These are phyloP conservation scores for Entomortierella parvispora DNA, from an alignment of 192 early-diverging fungal genomes.

Conservation along the genomic window DNA sequence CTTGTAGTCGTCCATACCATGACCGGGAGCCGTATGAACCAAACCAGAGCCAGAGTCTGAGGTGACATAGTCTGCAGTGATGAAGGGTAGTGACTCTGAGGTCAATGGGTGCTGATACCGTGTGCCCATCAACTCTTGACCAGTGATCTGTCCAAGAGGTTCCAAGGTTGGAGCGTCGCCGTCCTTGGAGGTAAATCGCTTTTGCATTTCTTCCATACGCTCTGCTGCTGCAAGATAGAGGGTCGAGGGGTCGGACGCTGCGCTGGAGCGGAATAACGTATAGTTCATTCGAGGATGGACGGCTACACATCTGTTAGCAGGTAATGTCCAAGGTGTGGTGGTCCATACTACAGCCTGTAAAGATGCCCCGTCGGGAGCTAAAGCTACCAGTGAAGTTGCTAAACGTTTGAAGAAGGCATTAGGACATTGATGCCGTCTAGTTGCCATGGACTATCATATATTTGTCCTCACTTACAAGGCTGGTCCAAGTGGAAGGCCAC, in stretches of 20 bases:
- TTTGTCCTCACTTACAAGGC: conserved; percentile 45
- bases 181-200: conserved; percentile 16
- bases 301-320: conserved; percentile 77
- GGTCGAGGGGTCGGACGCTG: conserved; percentile 6
- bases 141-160: conserved; percentile 40
- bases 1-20: conserved; percentile 88
- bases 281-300: conserved; percentile 75
- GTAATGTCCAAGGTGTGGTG: conserved; percentile 86
- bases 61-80: conserved; percentile 74
- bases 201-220: conserved; percentile 51
- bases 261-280: conserved; percentile 51
- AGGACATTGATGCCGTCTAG: background rate
- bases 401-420: background rate
- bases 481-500: conserved; percentile 68
- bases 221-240: conserved; percentile 58
- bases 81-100: conserved; percentile 58
- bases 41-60: conserved; percentile 76
- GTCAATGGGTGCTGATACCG: conserved; percentile 67
- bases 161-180: conserved; percentile 21
- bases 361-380: conserved; percentile 22
- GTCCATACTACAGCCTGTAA: conserved; percentile 75
- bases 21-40: conserved; percentile 86
- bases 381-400: conserved; percentile 13
- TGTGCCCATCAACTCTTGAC: conserved; percentile 63
- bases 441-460: background rate